These are phyloP conservation scores for Gynochthodes officinalis DNA, from an alignment of 257 asterid species.

Conservation along the genomic window DNA sequence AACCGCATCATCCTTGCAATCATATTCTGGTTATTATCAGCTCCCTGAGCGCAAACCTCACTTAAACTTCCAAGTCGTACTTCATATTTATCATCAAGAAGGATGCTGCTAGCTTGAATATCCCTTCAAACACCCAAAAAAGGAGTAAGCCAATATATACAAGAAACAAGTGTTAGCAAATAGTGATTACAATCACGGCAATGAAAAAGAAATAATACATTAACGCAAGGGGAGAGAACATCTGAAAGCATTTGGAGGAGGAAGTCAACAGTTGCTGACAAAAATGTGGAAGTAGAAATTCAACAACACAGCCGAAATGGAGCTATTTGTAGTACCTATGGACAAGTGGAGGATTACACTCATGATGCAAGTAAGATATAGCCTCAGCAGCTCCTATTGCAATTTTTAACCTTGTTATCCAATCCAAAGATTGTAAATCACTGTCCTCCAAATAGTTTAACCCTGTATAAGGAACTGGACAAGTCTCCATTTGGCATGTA, in stretches of 20 bases:
- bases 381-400: slow-evolving; percentile 80
- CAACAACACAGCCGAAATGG: background rate
- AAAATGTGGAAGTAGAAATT: background rate
- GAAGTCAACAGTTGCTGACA: too few species aligned
- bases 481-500: slow-evolving; percentile 62
- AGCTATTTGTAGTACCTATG: slow-evolving; percentile 50
- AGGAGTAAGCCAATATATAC: background rate
- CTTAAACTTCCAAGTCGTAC: slow-evolving; percentile 80
- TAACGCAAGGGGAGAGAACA: background rate
- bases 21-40: slow-evolving; percentile 34
- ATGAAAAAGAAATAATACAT: background rate
- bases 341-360: slow-evolving; percentile 64
- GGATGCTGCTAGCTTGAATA: slow-evolving; percentile 78
- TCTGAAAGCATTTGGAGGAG: background rate
- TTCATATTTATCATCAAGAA: slow-evolving; percentile 72
- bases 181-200: background rate
- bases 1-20: slow-evolving; percentile 43
- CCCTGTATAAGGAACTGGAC: slow-evolving; percentile 43
- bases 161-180: background rate
- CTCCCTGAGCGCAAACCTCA: slow-evolving; percentile 42
- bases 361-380: slow-evolving; percentile 61
- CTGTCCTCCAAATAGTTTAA: slow-evolving; percentile 31
- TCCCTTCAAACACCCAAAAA: slow-evolving; percentile 42
- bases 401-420: slow-evolving; percentile 77
- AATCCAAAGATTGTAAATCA: slow-evolving; percentile 57